Percentiles rank a stretch among this genome's conserved stretches.
phyloP scores from a whole-genome alignment of 495 filamentous ascomycete species.

The Hypoxylon fuscum region DNA sequence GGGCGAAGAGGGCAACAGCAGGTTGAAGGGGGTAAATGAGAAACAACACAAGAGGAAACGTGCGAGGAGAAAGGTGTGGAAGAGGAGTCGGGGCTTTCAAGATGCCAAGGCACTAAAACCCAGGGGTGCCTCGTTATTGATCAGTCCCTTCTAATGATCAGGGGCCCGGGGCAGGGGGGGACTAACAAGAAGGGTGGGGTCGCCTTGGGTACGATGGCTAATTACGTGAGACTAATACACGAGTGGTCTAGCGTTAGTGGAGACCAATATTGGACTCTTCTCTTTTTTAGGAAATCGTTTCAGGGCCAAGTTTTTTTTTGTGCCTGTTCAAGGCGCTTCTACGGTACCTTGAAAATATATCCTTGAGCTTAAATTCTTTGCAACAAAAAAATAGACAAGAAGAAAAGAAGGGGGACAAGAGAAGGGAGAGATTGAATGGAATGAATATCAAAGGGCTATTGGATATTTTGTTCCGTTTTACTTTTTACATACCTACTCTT shows the following conservation, averaged over 20 bases:
- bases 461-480: conserved; percentile 15
- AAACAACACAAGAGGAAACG: conserved; percentile 40
- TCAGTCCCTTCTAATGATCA: conserved; percentile 35
- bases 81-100: conserved; percentile 32
- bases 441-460: conserved; percentile 31
- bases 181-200: conserved; percentile 13
- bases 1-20: conserved; percentile 17
- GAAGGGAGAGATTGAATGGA: conserved; percentile 30
- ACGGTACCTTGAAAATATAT: neutral
- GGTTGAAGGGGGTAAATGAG: conserved; percentile 43
- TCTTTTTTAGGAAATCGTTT: conserved; percentile 35
- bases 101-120: conserved; percentile 39
- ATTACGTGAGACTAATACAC: conserved; percentile 32
- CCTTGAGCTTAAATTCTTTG: conserved; percentile 5
- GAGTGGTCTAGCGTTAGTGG: conserved; percentile 19
- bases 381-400: conserved; percentile 8
- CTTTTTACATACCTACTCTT: neutral
- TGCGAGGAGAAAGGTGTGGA: conserved; percentile 38
- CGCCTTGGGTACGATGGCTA: conserved; percentile 33
- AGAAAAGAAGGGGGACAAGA: conserved; percentile 13
- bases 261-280: conserved; percentile 21
- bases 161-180: conserved; percentile 20
- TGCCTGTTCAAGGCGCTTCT: conserved; percentile 12
- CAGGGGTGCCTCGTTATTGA: conserved; percentile 42
- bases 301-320: conserved; percentile 31